These are phyloP conservation scores for Calonectria pseudoreteaudii DNA, from an alignment of 2,329 filamentous ascomycete species.

Conservation along the genomic window DNA sequence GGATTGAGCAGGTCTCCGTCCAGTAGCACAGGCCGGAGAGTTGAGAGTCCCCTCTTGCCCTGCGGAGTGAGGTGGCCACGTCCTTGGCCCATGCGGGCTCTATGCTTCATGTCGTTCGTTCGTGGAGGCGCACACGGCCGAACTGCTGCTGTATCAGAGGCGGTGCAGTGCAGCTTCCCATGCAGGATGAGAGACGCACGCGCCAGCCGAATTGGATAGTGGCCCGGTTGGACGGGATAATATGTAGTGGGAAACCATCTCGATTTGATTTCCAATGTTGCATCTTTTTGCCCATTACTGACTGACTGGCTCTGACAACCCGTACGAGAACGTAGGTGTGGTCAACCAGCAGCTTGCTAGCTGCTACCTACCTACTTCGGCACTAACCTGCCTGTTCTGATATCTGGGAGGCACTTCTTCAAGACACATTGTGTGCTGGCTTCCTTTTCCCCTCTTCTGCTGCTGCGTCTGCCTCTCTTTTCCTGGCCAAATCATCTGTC, in stretches of 20 bases:
- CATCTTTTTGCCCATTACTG: background rate
- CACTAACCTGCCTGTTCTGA: background rate
- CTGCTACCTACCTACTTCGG: background rate
- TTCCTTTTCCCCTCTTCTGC: background rate
- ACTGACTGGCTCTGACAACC: background rate
- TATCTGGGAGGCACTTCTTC: background rate
- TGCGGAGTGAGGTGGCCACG: constrained; percentile 24
- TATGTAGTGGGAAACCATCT: constrained; percentile 18
- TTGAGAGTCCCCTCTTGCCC: background rate
- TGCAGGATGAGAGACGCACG: constrained; percentile 24
- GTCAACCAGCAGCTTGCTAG: background rate
- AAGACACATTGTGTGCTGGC: background rate
- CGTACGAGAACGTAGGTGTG: background rate
- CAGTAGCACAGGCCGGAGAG: constrained; percentile 11
- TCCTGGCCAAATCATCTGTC: constrained; percentile 3
- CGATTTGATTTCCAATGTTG: constrained; percentile 3
- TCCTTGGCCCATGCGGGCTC: constrained; percentile 18
- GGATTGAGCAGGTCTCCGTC: constrained; percentile 19
- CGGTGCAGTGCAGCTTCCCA: constrained; percentile 11
- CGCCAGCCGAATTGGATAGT: constrained; percentile 17
- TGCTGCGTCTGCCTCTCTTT: background rate
- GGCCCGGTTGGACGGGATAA: constrained; percentile 2
- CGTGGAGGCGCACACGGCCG: constrained; percentile 5
- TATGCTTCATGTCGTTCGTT: constrained; percentile 26
- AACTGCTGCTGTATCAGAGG: constrained; percentile 11